Conservation (phyloP, 2,329 filamentous ascomycete species). For the Microsporum audouinii region DNA sequence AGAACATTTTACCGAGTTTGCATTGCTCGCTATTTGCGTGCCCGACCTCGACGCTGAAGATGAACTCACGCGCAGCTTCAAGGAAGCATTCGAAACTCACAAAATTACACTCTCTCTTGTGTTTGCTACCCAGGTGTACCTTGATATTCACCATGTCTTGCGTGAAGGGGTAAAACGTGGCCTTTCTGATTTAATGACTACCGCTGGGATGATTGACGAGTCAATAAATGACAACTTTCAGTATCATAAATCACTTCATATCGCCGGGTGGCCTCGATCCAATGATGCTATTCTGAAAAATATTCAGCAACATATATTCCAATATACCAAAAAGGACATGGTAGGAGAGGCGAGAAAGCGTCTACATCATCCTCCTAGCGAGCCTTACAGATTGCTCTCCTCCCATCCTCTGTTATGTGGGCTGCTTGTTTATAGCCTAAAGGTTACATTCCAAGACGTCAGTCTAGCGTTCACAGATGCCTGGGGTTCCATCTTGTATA, state of each 20-base stretch:
- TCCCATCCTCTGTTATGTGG: conserved; percentile 32
- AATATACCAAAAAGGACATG: conserved; percentile 18
- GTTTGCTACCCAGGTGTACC: conserved; percentile 34
- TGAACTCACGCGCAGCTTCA: conserved; percentile 29
- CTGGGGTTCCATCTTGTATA: conserved; percentile 32
- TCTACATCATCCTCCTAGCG: neutral
- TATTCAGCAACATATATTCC: conserved; percentile 15
- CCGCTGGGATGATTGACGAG: conserved; percentile 13
- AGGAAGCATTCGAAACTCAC: conserved; percentile 21
- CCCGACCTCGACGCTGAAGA: conserved; percentile 23
- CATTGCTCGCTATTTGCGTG: conserved; percentile 5
- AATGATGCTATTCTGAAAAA: conserved; percentile 19
- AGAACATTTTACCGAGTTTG: conserved; percentile 27
- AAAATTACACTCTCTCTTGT: conserved; percentile 28
- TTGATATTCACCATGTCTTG: conserved; percentile 31
- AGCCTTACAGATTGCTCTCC: conserved; percentile 23
- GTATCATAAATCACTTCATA: conserved; percentile 24
- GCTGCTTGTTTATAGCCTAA: conserved; percentile 28
- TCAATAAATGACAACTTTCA: conserved; percentile 22
- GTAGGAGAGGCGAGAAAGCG: conserved; percentile 13
- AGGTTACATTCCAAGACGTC: conserved; percentile 22
- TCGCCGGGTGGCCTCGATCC: conserved; percentile 21
- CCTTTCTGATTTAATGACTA: conserved; percentile 8
- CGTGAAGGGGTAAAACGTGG: conserved; percentile 5
- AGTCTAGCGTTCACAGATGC: conserved; percentile 27